Evolutionary conservation across 1,284 basidiomycete genomes (phyloP), one percentile per base, ranked within the genome.

Genomic region (Tilletia setariae): DNA sequence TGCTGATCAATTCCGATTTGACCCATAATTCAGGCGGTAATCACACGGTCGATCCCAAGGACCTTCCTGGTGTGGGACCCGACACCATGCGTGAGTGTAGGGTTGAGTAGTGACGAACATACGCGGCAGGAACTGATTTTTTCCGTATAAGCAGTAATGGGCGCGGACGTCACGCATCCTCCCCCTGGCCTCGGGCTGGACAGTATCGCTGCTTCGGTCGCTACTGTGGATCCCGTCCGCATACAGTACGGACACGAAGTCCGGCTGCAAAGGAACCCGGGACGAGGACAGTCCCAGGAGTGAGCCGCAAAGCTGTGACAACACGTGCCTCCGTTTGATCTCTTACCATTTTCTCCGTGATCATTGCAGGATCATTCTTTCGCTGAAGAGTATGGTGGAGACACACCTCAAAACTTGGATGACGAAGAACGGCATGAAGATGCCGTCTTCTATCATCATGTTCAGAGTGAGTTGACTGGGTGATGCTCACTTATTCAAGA

Each of bases 251-350:
- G 85, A 85, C 2, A 83, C 74, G 9, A 76, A 76, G 25, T 79
- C 77, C 16, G 82, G 79, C 15, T 73, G 75, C 4, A 74, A 84
- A 59, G 44, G 9, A 63, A 47, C 9, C 23, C 77, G 88, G 2
- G 83, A 85, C 0, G 85, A 84, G 1, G 72, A 19, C 65, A 66
- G 2, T 66, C 84, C 0, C 77, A 80, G 51, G 82, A 83, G 68
- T 74, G 80, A 15, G 79, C 83, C 35, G 19, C 21, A 23, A 44
- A 9, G 19, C 43, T 9, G 43, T 44, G 43, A 44, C 43, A 44
- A 84, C 86, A 64, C 85, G 85, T 2, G 84, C 83, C 19, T 81
- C 84, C 11, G 84, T 86, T 44, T n/a, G n/a, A n/a, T n/a, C n/a
- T n/a, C n/a, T n/a, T n/a, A n/a, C n/a, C n/a, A n/a, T n/a, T n/a